A percentile compares a stretch with the other conserved stretches of the same genome.
phyloP scores from a whole-genome alignment of 306 rosid species.

The Ceratonia siliqua region DNA sequence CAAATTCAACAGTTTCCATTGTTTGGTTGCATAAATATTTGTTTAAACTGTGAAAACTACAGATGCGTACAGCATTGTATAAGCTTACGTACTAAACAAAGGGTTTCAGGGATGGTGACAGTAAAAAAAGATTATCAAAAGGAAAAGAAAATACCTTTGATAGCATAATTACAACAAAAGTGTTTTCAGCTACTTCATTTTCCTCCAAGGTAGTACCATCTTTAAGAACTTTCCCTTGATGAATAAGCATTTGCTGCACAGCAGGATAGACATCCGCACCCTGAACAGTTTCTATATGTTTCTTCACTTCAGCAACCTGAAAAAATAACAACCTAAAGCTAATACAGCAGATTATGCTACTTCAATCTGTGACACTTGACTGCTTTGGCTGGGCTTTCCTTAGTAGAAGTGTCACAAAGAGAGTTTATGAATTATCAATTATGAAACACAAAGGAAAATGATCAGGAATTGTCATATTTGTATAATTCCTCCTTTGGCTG shows the following conservation, averaged over 20 bases:
- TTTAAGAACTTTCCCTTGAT: conserved; percentile 91
- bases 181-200: conserved; percentile 79
- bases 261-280: conserved; percentile 86
- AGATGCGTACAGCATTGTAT: no score
- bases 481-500: background rate
- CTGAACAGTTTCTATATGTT: conserved; percentile 69
- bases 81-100: no score
- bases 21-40: no score
- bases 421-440: no score
- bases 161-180: conserved; percentile 91
- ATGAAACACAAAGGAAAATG: background rate
- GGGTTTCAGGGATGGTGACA: no score
- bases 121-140: no score
- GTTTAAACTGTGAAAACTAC: no score
- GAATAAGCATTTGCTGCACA: conserved; percentile 87
- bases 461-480: background rate
- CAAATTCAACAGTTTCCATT: background rate
- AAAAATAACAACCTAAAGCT: conserved; percentile 13
- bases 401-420: background rate
- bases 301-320: conserved; percentile 90
- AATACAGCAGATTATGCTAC: background rate
- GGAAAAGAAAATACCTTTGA: conserved; percentile 57
- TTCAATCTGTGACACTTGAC: background rate
- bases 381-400: background rate
- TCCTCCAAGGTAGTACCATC: conserved; percentile 78